These are phyloP conservation scores for Lipomyces orientalis DNA, from an alignment of 805 yeast genomes.

Conservation along the genomic window DNA sequence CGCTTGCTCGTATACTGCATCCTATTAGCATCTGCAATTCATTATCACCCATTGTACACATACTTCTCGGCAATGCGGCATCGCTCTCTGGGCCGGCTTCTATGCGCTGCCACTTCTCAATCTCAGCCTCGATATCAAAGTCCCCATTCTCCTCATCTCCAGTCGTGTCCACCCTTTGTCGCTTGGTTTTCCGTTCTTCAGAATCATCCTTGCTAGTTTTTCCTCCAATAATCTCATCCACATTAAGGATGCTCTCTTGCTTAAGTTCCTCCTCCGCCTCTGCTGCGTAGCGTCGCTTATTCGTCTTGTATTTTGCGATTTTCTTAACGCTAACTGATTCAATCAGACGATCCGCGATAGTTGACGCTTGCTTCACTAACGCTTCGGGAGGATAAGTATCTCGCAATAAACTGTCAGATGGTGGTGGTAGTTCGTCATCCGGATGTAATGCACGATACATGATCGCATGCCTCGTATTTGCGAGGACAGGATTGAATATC, in stretches of 20 bases:
- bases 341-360: conserved; percentile 15
- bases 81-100: conserved; percentile 14
- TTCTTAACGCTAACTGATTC: conserved; percentile 23
- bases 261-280: conserved; percentile 15
- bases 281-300: conserved; percentile 21
- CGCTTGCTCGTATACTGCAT: conserved; percentile 10
- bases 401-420: conserved; percentile 8
- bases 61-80: conserved; percentile 9
- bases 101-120: conserved; percentile 14
- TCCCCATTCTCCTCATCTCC: background rate
- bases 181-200: conserved; percentile 1
- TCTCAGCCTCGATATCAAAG: conserved; percentile 19
- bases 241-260: conserved; percentile 8
- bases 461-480: conserved; percentile 38
- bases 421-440: conserved; percentile 38
- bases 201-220: background rate
- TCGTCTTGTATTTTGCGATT: conserved; percentile 25
- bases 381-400: conserved; percentile 19
- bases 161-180: background rate
- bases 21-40: background rate
- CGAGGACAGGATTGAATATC: conserved; percentile 42
- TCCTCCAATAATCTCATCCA: conserved; percentile 21
- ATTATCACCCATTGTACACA: background rate
- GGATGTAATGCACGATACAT: conserved; percentile 46
- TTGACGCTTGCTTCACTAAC: conserved; percentile 16